A percentile compares a stretch with the other conserved stretches of the same genome.
phyloP scores from a whole-genome alignment of 176 grass and related monocot genomes.

The Olyra latifolia region DNA sequence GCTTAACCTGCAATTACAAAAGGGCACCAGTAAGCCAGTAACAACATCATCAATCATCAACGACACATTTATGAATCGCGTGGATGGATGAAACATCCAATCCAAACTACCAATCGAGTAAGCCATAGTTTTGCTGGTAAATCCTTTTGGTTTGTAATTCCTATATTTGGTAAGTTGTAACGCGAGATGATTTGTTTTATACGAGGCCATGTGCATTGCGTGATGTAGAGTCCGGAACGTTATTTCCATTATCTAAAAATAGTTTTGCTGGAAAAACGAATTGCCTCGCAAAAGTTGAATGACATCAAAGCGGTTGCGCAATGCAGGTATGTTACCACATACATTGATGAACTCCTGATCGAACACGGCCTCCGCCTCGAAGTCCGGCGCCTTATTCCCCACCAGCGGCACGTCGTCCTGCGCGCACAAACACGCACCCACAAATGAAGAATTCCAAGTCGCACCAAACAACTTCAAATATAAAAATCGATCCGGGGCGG shows the following conservation, averaged over 20 bases:
- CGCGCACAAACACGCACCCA: not conserved
- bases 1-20: slow-evolving; percentile 53
- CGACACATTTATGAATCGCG: not conserved
- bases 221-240: too few species aligned
- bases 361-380: slow-evolving; percentile 76
- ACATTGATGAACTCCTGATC: slow-evolving; percentile 81
- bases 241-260: too few species aligned
- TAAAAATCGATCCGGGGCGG: not conserved
- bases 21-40: not conserved
- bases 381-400: slow-evolving; percentile 73
- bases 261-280: not conserved
- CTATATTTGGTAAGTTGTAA: too few species aligned
- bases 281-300: not conserved
- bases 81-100: not conserved
- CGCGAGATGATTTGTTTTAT: too few species aligned
- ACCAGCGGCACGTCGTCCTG: slow-evolving; percentile 65
- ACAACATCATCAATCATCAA: not conserved
- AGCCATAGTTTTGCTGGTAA: not conserved
- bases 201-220: too few species aligned
- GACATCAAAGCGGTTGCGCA: too few species aligned
- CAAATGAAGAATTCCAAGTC: not conserved
- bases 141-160: too few species aligned
- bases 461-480: not conserved
- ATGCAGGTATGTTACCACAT: not conserved
- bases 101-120: not conserved